Conservation (phyloP, 1,284 basidiomycete genomes). For the Ceratobasidium sp. region DNA sequence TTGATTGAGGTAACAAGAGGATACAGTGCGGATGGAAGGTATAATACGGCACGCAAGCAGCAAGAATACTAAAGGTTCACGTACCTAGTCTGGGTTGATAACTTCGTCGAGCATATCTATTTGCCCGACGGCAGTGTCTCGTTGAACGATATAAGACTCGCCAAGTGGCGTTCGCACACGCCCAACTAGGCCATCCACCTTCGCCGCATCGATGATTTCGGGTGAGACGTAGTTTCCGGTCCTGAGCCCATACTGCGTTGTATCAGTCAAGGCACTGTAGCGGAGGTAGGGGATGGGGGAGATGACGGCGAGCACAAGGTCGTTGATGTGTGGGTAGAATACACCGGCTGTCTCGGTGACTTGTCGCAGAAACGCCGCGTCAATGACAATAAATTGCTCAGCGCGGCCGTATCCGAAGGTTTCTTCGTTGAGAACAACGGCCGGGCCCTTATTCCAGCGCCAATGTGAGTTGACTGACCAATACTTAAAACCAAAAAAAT, state of each 20-base stretch:
- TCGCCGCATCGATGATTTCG: constrained; percentile 6
- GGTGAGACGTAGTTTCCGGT: background rate
- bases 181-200: constrained; percentile 8
- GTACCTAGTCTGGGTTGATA: constrained; percentile 33
- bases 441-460: constrained; percentile 11
- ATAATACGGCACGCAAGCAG: too few relatives aligned
- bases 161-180: background rate
- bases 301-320: constrained; percentile 51
- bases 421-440: background rate
- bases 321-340: constrained; percentile 19
- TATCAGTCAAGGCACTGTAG: background rate
- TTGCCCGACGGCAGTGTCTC: constrained; percentile 19
- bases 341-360: constrained; percentile 47
- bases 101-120: constrained; percentile 37
- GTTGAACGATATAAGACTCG: constrained; percentile 20
- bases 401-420: constrained; percentile 6
- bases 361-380: constrained; percentile 6
- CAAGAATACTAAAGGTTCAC: too few relatives aligned
- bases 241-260: constrained; percentile 6
- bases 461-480: constrained; percentile 22
- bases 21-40: too few relatives aligned
- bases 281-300: constrained; percentile 45
- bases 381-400: constrained; percentile 29
- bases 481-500: constrained; percentile 6
- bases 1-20: too few relatives aligned